These are phyloP conservation scores for Metschnikowia vanudenii DNA, from an alignment of 805 yeast species.

Conservation along the genomic window DNA sequence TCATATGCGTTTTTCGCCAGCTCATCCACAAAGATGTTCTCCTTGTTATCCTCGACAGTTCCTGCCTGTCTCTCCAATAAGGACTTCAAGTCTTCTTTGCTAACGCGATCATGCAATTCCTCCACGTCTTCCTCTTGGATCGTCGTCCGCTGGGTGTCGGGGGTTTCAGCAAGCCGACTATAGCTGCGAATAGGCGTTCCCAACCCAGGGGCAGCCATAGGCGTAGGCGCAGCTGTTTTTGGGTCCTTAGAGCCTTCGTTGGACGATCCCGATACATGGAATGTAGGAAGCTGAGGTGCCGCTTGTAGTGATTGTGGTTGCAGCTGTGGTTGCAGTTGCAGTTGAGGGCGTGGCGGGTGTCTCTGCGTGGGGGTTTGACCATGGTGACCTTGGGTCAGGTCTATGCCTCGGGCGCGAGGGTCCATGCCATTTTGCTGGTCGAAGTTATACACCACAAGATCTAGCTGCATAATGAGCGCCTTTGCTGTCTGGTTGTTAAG, in stretches of 20 bases:
- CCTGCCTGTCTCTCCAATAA: slow-evolving; percentile 26
- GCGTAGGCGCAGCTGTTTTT: neutral
- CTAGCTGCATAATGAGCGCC: slow-evolving; percentile 42
- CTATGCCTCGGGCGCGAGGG: neutral
- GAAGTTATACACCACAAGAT: slow-evolving; percentile 23
- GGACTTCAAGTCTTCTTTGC: slow-evolving; percentile 33
- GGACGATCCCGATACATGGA: slow-evolving; percentile 3
- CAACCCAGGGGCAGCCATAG: slow-evolving; percentile 3
- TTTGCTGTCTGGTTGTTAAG: slow-evolving; percentile 44
- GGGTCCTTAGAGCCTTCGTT: neutral
- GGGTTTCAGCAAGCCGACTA: slow-evolving; percentile 31
- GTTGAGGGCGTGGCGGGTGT: neutral
- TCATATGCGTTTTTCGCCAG: slow-evolving; percentile 25
- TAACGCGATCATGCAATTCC: slow-evolving; percentile 30
- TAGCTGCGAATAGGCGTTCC: slow-evolving; percentile 19
- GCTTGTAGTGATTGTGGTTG: neutral
- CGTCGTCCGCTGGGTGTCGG: slow-evolving; percentile 46
- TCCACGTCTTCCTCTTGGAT: slow-evolving; percentile 44
- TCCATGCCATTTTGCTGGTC: slow-evolving; percentile 2
- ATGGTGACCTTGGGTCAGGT: neutral
- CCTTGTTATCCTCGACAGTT: slow-evolving; percentile 44
- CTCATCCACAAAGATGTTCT: slow-evolving; percentile 45
- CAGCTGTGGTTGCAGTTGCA: neutral
- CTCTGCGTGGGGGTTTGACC: neutral
- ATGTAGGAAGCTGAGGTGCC: neutral